Conservation (phyloP, 1,284 basidiomycete genomes). For the Ceratobasidium sp. region DNA sequence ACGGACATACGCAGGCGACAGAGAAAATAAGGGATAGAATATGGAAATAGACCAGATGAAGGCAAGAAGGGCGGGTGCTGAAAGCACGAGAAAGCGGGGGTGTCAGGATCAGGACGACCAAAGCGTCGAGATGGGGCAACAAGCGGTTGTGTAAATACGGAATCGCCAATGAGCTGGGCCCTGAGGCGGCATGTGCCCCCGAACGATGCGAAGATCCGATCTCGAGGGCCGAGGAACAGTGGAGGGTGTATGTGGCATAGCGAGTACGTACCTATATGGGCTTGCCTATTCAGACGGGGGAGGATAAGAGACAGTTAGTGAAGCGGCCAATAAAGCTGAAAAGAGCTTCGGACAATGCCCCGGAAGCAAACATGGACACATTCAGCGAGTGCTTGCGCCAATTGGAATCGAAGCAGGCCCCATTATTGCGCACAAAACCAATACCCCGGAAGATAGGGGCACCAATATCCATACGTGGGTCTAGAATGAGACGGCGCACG, state of each 20-base stretch:
- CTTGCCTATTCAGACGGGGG: conserved; percentile 38
- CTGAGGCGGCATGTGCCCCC: conserved; percentile 1
- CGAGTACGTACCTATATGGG: conserved; percentile 2
- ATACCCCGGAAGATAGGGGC: conserved; percentile 35
- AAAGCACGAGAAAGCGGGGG: conserved; percentile 24
- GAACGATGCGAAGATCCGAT: conserved; percentile 9
- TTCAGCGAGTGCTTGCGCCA: not conserved
- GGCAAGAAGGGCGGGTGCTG: conserved; percentile 23
- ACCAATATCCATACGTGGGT: conserved; percentile 28
- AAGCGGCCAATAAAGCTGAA: conserved; percentile 30
- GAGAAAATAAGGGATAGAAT: conserved; percentile 17
- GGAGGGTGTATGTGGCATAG: not conserved
- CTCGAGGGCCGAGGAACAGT: not conserved
- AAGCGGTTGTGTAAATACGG: conserved; percentile 27
- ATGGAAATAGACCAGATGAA: conserved; percentile 37
- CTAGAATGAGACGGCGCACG: conserved; percentile 18
- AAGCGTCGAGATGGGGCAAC: not conserved
- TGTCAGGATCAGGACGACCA: conserved; percentile 19
- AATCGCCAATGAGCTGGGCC: conserved; percentile 15
- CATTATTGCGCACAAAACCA: conserved; percentile 23
- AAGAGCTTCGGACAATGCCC: conserved; percentile 25
- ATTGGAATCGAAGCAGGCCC: not conserved
- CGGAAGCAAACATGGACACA: conserved; percentile 32
- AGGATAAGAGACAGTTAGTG: conserved; percentile 29
- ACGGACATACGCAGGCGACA: not conserved